These are phyloP conservation scores for Pseudofabraea citricarpa DNA, from an alignment of 2,329 filamentous ascomycete genomes.

Conservation along the genomic window DNA sequence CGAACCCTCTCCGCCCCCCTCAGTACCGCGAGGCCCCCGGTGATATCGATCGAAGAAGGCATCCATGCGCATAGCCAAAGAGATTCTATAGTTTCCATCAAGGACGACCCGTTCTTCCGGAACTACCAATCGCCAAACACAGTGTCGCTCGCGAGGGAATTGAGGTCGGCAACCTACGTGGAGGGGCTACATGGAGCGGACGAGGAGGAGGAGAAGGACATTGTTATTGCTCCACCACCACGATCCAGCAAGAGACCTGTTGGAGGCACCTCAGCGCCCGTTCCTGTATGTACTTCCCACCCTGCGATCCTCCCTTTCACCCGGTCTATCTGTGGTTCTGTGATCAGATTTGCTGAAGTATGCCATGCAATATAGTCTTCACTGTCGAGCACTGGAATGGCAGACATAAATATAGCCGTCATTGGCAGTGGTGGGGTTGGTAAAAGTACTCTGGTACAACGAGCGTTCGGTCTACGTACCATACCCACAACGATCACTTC, in stretches of 20 bases:
- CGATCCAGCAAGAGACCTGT: conserved; percentile 10
- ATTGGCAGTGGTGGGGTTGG: conserved; percentile 63
- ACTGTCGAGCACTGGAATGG: conserved; percentile 29
- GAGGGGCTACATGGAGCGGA: conserved; percentile 13
- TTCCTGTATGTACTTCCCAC: conserved; percentile 22
- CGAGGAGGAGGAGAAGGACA: conserved; percentile 12
- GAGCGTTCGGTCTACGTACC: conserved; percentile 50
- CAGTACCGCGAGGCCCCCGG: too few relatives aligned
- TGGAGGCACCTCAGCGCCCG: conserved; percentile 16
- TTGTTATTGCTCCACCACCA: too few relatives aligned
- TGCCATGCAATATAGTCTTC: too few relatives aligned
- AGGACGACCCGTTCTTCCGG: conserved; percentile 52
- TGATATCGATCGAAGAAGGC: conserved; percentile 14
- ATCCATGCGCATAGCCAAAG: conserved; percentile 26
- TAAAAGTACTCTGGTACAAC: conserved; percentile 65
- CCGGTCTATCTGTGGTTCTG: too few relatives aligned
- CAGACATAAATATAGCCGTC: conserved; percentile 59
- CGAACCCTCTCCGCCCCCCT: too few relatives aligned
- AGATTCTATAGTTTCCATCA: conserved; percentile 47
- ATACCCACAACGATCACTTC: conserved; percentile 50
- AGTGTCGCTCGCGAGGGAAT: conserved; percentile 26
- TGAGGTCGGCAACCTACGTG: conserved; percentile 21
- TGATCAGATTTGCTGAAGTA: too few relatives aligned
- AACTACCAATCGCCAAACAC: conserved; percentile 36
- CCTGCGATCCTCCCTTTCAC: neutral